Base-by-base conservation (phyloP, 331 rosid genomes). In the Pyracantha coccinea region DNA sequence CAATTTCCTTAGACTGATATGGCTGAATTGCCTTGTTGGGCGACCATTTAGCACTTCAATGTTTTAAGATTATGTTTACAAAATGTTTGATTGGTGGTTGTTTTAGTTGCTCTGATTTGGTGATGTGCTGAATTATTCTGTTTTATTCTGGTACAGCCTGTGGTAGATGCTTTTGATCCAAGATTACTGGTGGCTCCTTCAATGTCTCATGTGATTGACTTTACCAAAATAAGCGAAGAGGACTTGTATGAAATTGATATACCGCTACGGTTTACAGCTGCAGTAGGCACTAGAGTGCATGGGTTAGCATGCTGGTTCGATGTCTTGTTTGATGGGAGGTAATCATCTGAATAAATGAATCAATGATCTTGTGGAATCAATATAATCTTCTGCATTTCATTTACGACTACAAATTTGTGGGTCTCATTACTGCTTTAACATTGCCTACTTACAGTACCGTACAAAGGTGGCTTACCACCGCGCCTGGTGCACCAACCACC, bases 291-390 rank as follows among this genome's bases (percentile, higher is more conserved):
- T 59, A 87, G 99, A 89, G 92, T 95, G 70, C 99, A 95, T 84
- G 99, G 99, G 68, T 71, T 95, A 78, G 98, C 99, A 20, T 95
- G 99, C 81, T 95, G 99, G 99, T 95, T 95, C 68, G 99, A 95
- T 81, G 99, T 95, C 68, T 79, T 95, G 60, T 95, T 95, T 80
- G 85, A 88, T 80, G 99, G 99, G 74, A 90, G 99, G 99, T 95
- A 85, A 80, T 21, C 25, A 50, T 60, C 76, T 58, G 57, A 64
- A 63, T 80, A 14, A 27, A 27, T 79, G 24, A 47, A 6, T 38
- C 77, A 75, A 38, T 27, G 66, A 35, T 47, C 12, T 32, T 45
- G 23, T 71, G 9, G 57, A 33, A 15, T 45, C 52, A 32, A 57
- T 12, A 25, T 13, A 6, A 57, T 47, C 20, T 27, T 54, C 33